Conservation (phyloP, 2,329 filamentous ascomycete species). For the Aaosphaeria arxii region DNA sequence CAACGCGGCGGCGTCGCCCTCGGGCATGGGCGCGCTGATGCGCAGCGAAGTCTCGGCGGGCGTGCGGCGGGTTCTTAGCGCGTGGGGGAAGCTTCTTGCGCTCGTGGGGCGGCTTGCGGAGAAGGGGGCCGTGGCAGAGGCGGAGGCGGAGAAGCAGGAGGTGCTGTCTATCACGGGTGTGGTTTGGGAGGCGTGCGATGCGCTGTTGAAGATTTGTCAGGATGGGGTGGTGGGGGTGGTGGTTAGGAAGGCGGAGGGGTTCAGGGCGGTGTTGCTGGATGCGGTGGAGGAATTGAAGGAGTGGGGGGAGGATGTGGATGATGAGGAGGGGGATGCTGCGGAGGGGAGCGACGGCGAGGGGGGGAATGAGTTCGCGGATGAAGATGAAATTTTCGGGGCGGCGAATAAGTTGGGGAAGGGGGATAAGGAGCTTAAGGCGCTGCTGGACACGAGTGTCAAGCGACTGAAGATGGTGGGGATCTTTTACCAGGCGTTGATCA, state of each 20-base stretch:
- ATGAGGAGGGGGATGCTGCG: constrained; percentile 39
- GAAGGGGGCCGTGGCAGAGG: constrained; percentile 33
- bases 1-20: constrained; percentile 46
- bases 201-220: constrained; percentile 60
- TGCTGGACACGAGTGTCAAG: constrained; percentile 63
- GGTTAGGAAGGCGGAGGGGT: constrained; percentile 69
- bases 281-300: constrained; percentile 82
- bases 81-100: constrained; percentile 59
- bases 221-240: constrained; percentile 70
- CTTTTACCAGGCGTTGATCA: constrained; percentile 67
- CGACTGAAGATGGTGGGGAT: constrained; percentile 65
- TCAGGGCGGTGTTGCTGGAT: constrained; percentile 73
- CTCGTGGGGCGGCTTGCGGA: constrained; percentile 61
- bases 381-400: constrained; percentile 67
- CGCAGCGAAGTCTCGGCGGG: constrained; percentile 62
- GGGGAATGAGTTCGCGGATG: constrained; percentile 39
- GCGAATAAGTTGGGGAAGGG: constrained; percentile 56
- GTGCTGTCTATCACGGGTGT: constrained; percentile 67
- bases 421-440: constrained; percentile 64
- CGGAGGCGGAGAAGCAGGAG: constrained; percentile 35
- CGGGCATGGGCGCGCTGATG: constrained; percentile 45
- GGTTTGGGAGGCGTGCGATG: constrained; percentile 82
- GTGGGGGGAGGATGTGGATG: constrained; percentile 73
- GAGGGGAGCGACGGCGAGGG: constrained; percentile 35
- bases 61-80: constrained; percentile 59